These are phyloP conservation scores for Cryptococcus depauperatus DNA, from an alignment of 1,284 basidiomycete species.

Conservation along the genomic window DNA sequence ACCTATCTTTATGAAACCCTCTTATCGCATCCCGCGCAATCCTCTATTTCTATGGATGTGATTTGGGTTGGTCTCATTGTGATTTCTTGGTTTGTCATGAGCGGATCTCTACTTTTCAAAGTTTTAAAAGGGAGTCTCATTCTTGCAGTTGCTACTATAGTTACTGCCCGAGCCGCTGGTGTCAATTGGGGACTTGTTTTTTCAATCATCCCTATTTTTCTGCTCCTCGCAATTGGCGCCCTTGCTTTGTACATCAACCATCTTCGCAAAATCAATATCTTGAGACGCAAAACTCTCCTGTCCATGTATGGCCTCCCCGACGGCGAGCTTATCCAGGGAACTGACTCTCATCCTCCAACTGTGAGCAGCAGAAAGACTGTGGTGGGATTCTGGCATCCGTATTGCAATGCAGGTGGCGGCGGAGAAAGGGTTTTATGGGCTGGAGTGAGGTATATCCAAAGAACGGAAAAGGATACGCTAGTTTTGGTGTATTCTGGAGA, in stretches of 20 bases:
- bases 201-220: slow-evolving; percentile 31
- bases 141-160: background rate
- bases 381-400: slow-evolving; percentile 90
- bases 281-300: slow-evolving; percentile 23
- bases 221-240: slow-evolving; percentile 20
- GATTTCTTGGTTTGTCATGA: slow-evolving; percentile 26
- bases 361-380: slow-evolving; percentile 41
- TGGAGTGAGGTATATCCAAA: slow-evolving; percentile 71
- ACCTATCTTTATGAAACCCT: slow-evolving; percentile 30
- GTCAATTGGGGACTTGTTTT: slow-evolving; percentile 34
- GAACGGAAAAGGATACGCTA: slow-evolving; percentile 61
- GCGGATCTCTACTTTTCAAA: slow-evolving; percentile 28
- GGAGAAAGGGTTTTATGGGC: slow-evolving; percentile 96
- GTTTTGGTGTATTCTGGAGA: slow-evolving; percentile 89
- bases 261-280: slow-evolving; percentile 22
- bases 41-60: slow-evolving; percentile 59
- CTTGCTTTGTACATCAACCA: slow-evolving; percentile 12
- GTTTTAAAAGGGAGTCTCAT: slow-evolving; percentile 1
- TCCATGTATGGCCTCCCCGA: slow-evolving; percentile 28
- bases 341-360: slow-evolving; percentile 22
- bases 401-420: slow-evolving; percentile 95
- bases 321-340: slow-evolving; percentile 25
- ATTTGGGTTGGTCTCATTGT: slow-evolving; percentile 47
- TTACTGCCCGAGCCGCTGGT: slow-evolving; percentile 14
- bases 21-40: slow-evolving; percentile 56